Percentiles rank a stretch among this genome's conserved stretches.
phyloP scores from a whole-genome alignment of 1,139 yeast species.

The Taphrina confusa region DNA sequence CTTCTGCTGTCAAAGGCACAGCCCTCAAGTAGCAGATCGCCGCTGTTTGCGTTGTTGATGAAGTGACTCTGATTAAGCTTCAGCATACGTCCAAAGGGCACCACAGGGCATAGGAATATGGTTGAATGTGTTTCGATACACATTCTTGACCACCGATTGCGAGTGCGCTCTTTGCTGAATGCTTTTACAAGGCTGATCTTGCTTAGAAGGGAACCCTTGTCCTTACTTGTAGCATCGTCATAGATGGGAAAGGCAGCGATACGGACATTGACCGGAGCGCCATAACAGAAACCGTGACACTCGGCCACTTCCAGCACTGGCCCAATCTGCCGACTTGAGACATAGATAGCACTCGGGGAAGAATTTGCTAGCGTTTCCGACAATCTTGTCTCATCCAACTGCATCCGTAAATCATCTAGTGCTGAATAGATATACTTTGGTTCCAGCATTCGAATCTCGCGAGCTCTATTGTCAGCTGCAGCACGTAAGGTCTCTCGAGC shows the following conservation, averaged over 20 bases:
- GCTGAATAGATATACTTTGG: constrained; percentile 1
- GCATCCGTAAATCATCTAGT: not conserved
- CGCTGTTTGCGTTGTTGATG: constrained; percentile 12
- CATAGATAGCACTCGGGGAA: constrained; percentile 23
- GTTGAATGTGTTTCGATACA: not conserved
- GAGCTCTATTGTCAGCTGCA: constrained; percentile 3
- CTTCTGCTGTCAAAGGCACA: not conserved
- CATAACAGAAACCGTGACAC: constrained; percentile 29
- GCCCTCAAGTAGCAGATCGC: constrained; percentile 27
- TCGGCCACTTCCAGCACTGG: constrained; percentile 1
- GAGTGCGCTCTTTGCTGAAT: not conserved
- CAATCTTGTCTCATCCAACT: not conserved
- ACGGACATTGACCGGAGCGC: constrained; percentile 26
- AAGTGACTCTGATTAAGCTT: constrained; percentile 1
- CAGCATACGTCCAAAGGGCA: constrained; percentile 17
- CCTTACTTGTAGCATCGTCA: not conserved
- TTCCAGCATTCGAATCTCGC: not conserved
- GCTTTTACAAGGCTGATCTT: not conserved
- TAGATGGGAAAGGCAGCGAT: constrained; percentile 13
- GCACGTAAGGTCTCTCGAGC: not conserved
- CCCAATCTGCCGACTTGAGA: constrained; percentile 11
- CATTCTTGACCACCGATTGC: constrained; percentile 11
- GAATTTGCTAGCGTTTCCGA: not conserved
- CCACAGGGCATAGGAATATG: not conserved
- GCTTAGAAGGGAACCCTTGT: not conserved